Base-by-base conservation (phyloP, 2,329 filamentous ascomycete species). In the Diaporthe sp. region DNA sequence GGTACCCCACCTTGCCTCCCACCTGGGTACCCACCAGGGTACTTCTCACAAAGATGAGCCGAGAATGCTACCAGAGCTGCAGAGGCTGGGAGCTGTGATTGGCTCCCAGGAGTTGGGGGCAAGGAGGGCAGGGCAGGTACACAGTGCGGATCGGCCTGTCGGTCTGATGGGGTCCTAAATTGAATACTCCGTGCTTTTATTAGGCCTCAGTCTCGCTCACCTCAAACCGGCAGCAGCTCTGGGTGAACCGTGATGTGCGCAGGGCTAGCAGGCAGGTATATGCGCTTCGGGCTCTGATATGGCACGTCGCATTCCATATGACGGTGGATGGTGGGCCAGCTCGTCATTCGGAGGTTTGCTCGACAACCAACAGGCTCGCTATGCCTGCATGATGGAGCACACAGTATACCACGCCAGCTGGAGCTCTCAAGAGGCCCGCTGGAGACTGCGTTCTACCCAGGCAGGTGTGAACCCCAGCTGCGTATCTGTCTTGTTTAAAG, bases 41-140 rank as follows among this genome's bases (percentile, higher is more conserved):
- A 39, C 34, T 55, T 55, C 61, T 65, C 58, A 65, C 58, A 55
- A 42, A 73, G 71, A 65, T 61, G 71, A 55, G 71, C 71, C 71
- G 71, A 65, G 49, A 73, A 65, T 72, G 58, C 58, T 55, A 65
- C 71, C 71, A 63, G 71, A 61, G 57, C 55, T 70, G 65, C 47
- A 55, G 65, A 13, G 49, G n/a, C 34, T 28, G 55, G 22, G 49
- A 44, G 71, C 57, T 53, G 58, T 65, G 71, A 73, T 65, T 73
- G 71, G 71, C 58, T 47, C 15, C 58, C 58, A 34, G 25, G 47
- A 65, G 34, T 65, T 55, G 68, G 68, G 55, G 39, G 44, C 51
- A 71, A 28, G 22, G 53, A n/a, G 55, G 17, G 12, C 22, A 42
- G 25, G 8, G 8, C 49, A 57, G 39, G 60, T 73, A 67, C 51